Base-by-base conservation (phyloP, 2,329 filamentous ascomycete genomes). In the Aspergillus neotritici region DNA sequence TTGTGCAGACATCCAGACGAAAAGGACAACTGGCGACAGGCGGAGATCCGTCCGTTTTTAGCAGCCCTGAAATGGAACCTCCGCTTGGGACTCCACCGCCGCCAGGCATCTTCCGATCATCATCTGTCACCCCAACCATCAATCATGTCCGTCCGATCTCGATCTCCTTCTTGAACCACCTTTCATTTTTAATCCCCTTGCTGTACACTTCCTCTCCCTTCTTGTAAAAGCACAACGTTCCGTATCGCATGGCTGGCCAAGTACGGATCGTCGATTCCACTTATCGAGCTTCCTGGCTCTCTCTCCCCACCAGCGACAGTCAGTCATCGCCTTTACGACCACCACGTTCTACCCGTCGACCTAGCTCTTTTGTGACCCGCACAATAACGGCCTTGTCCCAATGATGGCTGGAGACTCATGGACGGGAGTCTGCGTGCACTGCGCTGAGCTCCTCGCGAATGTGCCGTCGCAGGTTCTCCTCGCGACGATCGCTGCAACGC, bases 391-490 rank as follows among this genome's bases (percentile, higher is more conserved):
- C 41, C 37, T 35, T 25, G 16, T 44, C 32, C 29, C 14, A 49
- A 54, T 40, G 48, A 65, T 65, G 62, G 48, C 49, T 8, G 51
- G 54, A 40, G 51, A 55, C 41, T 46, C 54, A 31, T 62, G 55
- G 58, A 43, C 49, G 28, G 50, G 50, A 25, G 44, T 63, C 37
- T 66, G 64, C 53, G 51, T 55, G 32, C 57, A 61, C 36, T 67
- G 66, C 52, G 44, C 59, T n/a, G 44, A 56, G 28, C 44, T 57
- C n/a, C 42, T 62, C 31, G 49, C 52, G 29, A 52, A 50, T 9
- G 53, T 63, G 31, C 65, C 66, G 25, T 37, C 50, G 21, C 48
- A 51, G 30, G 49, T 66, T 33, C 45, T 66, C 31, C 38, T 66
- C 8, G 49, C 49, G 12, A 52, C 61, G 13, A n/a, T 60, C 3